These are phyloP conservation scores for Tetracladium maxilliforme DNA, from an alignment of 2,329 filamentous ascomycete genomes.

Conservation along the genomic window DNA sequence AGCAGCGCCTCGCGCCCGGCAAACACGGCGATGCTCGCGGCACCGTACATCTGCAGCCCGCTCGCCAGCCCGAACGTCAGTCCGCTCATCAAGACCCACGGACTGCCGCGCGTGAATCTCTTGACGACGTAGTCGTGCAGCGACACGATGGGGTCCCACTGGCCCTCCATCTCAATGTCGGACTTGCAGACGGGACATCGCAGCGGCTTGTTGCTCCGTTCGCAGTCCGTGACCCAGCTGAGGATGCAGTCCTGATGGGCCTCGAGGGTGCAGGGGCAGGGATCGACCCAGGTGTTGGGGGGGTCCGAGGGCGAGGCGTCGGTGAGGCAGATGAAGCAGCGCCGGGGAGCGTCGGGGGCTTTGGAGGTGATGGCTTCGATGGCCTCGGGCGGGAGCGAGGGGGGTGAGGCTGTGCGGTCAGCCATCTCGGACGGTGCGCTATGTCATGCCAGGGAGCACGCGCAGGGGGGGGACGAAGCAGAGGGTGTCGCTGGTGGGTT, in stretches of 20 bases:
- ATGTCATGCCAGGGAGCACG: too few relatives aligned
- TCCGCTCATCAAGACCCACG: too few relatives aligned
- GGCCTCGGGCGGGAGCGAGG: too few relatives aligned
- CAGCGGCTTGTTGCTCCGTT: slow-evolving; percentile 54
- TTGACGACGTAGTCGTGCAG: slow-evolving; percentile 43
- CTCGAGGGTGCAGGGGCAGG: slow-evolving; percentile 79
- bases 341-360: slow-evolving; percentile 17
- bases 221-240: slow-evolving; percentile 85
- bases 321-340: slow-evolving; percentile 50
- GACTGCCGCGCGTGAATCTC: slow-evolving; percentile 26
- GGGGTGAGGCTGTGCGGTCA: too few relatives aligned
- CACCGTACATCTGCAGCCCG: too few relatives aligned
- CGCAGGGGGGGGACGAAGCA: too few relatives aligned
- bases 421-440: too few relatives aligned
- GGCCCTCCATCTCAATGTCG: slow-evolving; percentile 61
- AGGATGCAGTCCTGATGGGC: slow-evolving; percentile 84
- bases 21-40: too few relatives aligned
- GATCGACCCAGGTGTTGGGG: slow-evolving; percentile 58
- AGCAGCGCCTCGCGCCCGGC: too few relatives aligned
- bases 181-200: slow-evolving; percentile 83
- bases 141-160: slow-evolving; percentile 58
- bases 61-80: too few relatives aligned
- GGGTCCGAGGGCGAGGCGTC: slow-evolving; percentile 33
- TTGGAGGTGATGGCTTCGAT: too few relatives aligned
- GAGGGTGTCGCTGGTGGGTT: too few relatives aligned